Evolutionary conservation across 2,329 filamentous ascomycete genomes (phyloP), one percentile per base, ranked within the genome.

Genomic region (Dryadomyces quercus-mongolicae): DNA sequence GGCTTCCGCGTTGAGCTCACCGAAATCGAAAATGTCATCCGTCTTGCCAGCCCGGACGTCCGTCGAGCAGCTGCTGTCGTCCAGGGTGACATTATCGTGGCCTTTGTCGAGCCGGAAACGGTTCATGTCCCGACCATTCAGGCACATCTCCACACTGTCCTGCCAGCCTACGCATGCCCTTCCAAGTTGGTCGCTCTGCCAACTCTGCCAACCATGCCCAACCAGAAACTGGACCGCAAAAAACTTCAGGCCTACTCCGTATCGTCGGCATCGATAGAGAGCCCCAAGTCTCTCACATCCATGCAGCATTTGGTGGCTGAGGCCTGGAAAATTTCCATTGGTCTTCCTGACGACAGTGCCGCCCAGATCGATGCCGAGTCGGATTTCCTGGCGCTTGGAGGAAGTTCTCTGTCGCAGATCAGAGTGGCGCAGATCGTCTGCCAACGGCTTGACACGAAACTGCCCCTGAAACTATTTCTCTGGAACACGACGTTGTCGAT

Each of bases 1-100:
- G 62, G 62, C 22, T 63, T 66, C 55, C 66, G 71, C 1, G 42
- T 71, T 3, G 68, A 74, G 49, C 58, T 72, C 2, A 60, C 67
- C 38, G 69, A 71, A 44, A n/a, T 70, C 0, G 67, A 70, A 53
- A 56, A 59, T 1, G 59, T 62, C 2, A 62, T 67, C 12, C 12
- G 18, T 7, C 44, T 21, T 5, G 18, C 18, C 9, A 22, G 20
- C 20, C 44, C 25, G 4, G 25, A 31, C 44, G 44, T 10, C 44
- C 44, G 18, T 8, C 16, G 36, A 18, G 49, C 49, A 2, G 36
- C 38, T 10, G 36, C 34, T 5, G 36, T 38, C 2, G 42, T 44
- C 42, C 42, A n/a, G 13, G 42, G 12, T n/a, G 48, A 40, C 42
- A n/a, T n/a, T 4, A 9, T 44, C 7, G 42, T 18, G 13, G 42